These are phyloP conservation scores for Porcisia hertigi DNA, from an alignment of 208 protist species.

Conservation along the genomic window DNA sequence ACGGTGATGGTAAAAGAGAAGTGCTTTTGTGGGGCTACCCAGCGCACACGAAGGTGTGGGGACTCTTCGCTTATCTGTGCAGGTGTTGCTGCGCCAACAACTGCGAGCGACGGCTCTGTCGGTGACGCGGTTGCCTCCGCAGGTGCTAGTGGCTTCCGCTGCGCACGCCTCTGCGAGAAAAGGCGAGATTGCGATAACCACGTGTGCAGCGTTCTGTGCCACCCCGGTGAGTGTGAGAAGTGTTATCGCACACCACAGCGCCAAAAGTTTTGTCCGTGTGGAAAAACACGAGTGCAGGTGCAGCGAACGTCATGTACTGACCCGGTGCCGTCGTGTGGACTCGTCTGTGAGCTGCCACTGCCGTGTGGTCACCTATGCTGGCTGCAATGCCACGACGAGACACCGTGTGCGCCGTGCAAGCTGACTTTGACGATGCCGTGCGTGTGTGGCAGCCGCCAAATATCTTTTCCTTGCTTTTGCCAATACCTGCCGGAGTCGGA, in stretches of 20 bases:
- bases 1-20: slow-evolving; percentile 42
- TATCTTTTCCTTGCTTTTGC: slow-evolving; percentile 79
- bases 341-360: slow-evolving; percentile 74
- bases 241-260: slow-evolving; percentile 63
- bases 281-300: slow-evolving; percentile 34
- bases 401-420: slow-evolving; percentile 76
- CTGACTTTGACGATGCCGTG: slow-evolving; percentile 60
- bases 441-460: slow-evolving; percentile 51
- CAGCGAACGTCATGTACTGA: slow-evolving; percentile 73
- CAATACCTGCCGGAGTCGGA: slow-evolving; percentile 55
- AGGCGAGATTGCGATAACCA: slow-evolving; percentile 86
- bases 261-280: slow-evolving; percentile 54
- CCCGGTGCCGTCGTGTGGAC: slow-evolving; percentile 82
- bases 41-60: slow-evolving; percentile 45
- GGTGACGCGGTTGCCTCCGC: background rate
- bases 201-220: slow-evolving; percentile 69
- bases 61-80: background rate
- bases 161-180: slow-evolving; percentile 49
- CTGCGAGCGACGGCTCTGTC: background rate
- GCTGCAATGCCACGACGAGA: slow-evolving; percentile 74
- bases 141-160: slow-evolving; percentile 37
- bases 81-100: background rate
- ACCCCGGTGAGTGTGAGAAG: slow-evolving; percentile 68
- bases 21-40: slow-evolving; percentile 90
- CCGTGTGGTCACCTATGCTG: slow-evolving; percentile 85